Conservation (phyloP, 306 rosid genomes). For the Sesbania bispinosa region DNA sequence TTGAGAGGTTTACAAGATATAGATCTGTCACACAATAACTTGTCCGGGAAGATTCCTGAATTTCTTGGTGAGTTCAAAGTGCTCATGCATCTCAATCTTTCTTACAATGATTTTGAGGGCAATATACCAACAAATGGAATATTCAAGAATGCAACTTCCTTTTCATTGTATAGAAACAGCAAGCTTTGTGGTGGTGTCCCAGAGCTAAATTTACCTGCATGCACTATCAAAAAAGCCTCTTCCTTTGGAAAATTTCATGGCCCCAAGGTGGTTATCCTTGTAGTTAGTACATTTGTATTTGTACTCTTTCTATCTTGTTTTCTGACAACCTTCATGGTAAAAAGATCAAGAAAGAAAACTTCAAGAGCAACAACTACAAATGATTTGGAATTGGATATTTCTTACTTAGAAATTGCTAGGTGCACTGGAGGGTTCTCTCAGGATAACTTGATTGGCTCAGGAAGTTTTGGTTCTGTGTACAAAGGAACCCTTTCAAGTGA, state of each 20-base stretch:
- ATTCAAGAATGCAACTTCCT: slow-evolving; percentile 24
- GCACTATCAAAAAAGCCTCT: slow-evolving; percentile 5
- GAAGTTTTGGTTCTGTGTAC: slow-evolving; percentile 43
- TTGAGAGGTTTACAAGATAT: slow-evolving; percentile 37
- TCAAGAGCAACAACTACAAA: neutral
- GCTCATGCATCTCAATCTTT: slow-evolving; percentile 30
- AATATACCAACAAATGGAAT: slow-evolving; percentile 33
- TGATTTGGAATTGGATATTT: slow-evolving; percentile 2
- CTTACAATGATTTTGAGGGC: slow-evolving; percentile 38
- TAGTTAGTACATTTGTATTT: slow-evolving; percentile 12
- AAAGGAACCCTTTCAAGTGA: slow-evolving; percentile 26
- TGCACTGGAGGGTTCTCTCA: slow-evolving; percentile 34
- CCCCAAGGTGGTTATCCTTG: slow-evolving; percentile 16
- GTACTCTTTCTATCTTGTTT: slow-evolving; percentile 12
- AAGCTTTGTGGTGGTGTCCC: slow-evolving; percentile 39
- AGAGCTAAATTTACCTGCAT: slow-evolving; percentile 27
- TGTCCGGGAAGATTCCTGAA: slow-evolving; percentile 38
- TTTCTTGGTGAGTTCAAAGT: slow-evolving; percentile 17
- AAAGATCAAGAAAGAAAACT: slow-evolving; percentile 2
- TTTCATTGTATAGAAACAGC: slow-evolving; percentile 30
- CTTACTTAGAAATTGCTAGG: slow-evolving; percentile 26
- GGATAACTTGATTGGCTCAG: slow-evolving; percentile 32
- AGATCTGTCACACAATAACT: slow-evolving; percentile 31
- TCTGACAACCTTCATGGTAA: neutral
- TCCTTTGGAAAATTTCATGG: neutral